Evolutionary conservation across 2,329 filamentous ascomycete species (phyloP).

Genomic region (Clonostachys rosea): DNA sequence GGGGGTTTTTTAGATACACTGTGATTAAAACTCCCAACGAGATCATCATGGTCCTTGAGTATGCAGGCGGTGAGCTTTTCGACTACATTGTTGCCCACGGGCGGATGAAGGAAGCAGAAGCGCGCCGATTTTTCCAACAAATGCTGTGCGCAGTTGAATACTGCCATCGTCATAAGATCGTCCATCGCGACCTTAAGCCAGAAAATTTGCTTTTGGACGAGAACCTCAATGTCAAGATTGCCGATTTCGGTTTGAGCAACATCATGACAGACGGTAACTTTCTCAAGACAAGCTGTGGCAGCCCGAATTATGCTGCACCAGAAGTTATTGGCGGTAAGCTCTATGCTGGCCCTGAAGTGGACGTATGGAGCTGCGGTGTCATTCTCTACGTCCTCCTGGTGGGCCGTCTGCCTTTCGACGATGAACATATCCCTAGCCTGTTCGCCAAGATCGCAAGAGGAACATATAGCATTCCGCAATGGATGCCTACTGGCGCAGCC

Average conservation of each 20-base stretch:
- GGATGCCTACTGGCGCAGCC: constrained; percentile 81
- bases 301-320: constrained; percentile 95
- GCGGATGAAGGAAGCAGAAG: constrained; percentile 83
- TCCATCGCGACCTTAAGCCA: constrained; percentile 94
- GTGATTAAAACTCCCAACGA: constrained; percentile 93
- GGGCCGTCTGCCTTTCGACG: constrained; percentile 87
- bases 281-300: constrained; percentile 96
- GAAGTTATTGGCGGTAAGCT: constrained; percentile 98
- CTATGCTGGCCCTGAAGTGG: constrained; percentile 94
- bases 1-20: constrained; percentile 61
- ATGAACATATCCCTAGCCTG: constrained; percentile 94
- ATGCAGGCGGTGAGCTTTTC: constrained; percentile 93
- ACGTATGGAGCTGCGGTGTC: constrained; percentile 96
- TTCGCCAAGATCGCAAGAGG: constrained; percentile 98
- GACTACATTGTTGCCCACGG: constrained; percentile 97
- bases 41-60: constrained; percentile 99
- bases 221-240: constrained; percentile 97
- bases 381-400: constrained; percentile 82
- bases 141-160: constrained; percentile 99
- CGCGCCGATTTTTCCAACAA: constrained; percentile 98
- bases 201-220: constrained; percentile 95
- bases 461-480: constrained; percentile 86
- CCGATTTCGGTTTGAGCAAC: constrained; percentile 96
- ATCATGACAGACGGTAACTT: constrained; percentile 99
- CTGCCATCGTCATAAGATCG: constrained; percentile 97